Evolutionary conservation across 1,284 basidiomycete genomes (phyloP).

Genomic region (Ceratobasidium sp.): DNA sequence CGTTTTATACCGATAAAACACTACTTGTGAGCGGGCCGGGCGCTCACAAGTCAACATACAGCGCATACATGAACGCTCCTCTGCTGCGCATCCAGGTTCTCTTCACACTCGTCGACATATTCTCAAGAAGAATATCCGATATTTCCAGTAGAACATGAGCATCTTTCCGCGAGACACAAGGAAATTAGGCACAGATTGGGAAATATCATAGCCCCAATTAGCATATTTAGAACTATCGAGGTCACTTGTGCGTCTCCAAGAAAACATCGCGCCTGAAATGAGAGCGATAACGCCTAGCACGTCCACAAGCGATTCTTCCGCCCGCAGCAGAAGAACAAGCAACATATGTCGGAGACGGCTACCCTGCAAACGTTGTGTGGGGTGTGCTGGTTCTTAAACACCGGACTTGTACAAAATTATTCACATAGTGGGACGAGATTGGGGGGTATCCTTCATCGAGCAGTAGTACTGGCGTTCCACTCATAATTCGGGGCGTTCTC

Average conservation of each 20-base stretch:
- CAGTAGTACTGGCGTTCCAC: too few species aligned
- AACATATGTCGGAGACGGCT: not conserved
- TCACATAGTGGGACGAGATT: too few species aligned
- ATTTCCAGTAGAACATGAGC: not conserved
- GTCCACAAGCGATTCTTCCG: slow-evolving; percentile 20
- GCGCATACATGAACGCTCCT: not conserved
- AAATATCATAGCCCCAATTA: not conserved
- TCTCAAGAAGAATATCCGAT: slow-evolving; percentile 30
- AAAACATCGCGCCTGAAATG: not conserved
- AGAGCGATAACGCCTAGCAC: slow-evolving; percentile 7
- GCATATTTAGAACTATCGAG: not conserved
- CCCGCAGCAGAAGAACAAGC: slow-evolving; percentile 27
- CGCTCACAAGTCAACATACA: not conserved
- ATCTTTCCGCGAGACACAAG: not conserved
- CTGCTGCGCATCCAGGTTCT: not conserved
- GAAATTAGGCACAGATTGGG: not conserved
- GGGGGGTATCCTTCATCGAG: too few species aligned
- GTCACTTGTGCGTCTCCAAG: not conserved
- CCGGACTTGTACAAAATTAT: too few species aligned
- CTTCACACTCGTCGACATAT: not conserved
- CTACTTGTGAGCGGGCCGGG: not conserved
- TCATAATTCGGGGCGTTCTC: too few species aligned
- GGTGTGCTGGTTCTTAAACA: not conserved
- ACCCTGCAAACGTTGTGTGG: not conserved
- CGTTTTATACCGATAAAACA: slow-evolving; percentile 20